Base-by-base conservation (phyloP, 2,329 filamentous ascomycete species). In the Alternaria arborescens region DNA sequence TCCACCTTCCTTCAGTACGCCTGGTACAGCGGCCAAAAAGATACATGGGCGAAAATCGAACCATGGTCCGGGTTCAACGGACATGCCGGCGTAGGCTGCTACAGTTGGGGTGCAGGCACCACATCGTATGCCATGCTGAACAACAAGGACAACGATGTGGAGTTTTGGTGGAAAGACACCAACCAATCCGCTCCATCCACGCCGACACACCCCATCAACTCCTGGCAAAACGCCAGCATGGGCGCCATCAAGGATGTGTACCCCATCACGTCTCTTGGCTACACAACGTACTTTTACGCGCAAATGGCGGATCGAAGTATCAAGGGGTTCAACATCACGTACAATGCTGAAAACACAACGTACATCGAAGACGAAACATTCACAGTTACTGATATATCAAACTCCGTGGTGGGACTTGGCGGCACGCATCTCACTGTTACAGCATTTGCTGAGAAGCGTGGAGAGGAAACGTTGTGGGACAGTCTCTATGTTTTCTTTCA, bases 161-260 rank as follows among this genome's bases (percentile, higher is more conserved):
- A 82, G 50, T 72, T 82, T 32, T 81, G 74, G 65, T 83, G 81
- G 81, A 81, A 79, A 64, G 81, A 83, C 55, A 78, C 77, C 2
- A 78, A 82, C 59, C 73, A 67, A 6, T 79, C 68, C 5, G 51
- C 69, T 3, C 61, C 62, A 1, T 69, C 71, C 4, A 75, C 70
- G 1, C 64, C 70, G 5, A 36, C 56, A 0, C 81, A 82, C 50
- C 80, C 79, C 0, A 78, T 81, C 65, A 82, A 82, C 38, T 60
- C 67, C 3, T 82, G 80, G 78, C 52, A 58, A 24, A 77, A 77
- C 59, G 64, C 74, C 5, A 67, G 65, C 7, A 58, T 48, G 5
- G 62, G 59, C 8, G 61, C 71, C 2, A 81, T 81, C 52, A 66
- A 64, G 14, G 69, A 77, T 32, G 77, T 82, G 8, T 68, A 80